phyloP scores from a whole-genome alignment of 1,139 yeast genomes.

The Blastobotrys persicus region DNA sequence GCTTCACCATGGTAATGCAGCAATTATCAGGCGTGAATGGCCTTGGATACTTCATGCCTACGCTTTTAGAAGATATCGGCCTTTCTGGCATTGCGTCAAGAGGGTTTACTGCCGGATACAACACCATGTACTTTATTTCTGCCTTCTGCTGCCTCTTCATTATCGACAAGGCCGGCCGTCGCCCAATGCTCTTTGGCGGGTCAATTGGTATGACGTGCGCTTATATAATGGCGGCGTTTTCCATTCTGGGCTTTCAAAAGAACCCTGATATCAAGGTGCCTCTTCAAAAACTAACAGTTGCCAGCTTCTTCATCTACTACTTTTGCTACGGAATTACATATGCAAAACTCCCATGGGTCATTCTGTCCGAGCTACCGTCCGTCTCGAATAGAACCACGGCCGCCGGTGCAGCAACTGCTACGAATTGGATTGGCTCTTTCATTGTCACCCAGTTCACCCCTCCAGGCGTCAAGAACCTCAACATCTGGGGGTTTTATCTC shows the following conservation, averaged over 20 bases:
- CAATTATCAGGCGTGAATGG: constrained; percentile 69
- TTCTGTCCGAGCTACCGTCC: constrained; percentile 52
- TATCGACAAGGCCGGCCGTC: constrained; percentile 15
- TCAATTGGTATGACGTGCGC: constrained; percentile 24
- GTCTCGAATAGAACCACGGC: constrained; percentile 57
- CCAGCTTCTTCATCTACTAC: constrained; percentile 24
- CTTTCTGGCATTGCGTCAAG: constrained; percentile 14
- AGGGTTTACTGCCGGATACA: constrained; percentile 17
- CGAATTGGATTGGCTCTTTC: constrained; percentile 47
- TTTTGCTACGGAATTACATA: constrained; percentile 54
- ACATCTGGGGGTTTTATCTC: constrained; percentile 22
- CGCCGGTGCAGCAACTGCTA: constrained; percentile 43
- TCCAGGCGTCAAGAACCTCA: constrained; percentile 28
- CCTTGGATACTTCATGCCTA: constrained; percentile 62
- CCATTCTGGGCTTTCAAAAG: constrained; percentile 20
- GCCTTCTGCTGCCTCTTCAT: constrained; percentile 16
- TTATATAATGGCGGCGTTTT: constrained; percentile 23
- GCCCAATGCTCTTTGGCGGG: constrained; percentile 19
- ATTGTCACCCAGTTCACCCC: constrained; percentile 45
- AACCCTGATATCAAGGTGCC: constrained; percentile 20
- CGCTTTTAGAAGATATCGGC: constrained; percentile 45
- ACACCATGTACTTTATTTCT: constrained; percentile 16
- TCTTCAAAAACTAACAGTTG: constrained; percentile 25
- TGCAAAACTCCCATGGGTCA: constrained; percentile 43
- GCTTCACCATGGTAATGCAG: constrained; percentile 53